Evolutionary conservation across 306 rosid genomes (phyloP).

Genomic region (Hippophae tibetana): DNA sequence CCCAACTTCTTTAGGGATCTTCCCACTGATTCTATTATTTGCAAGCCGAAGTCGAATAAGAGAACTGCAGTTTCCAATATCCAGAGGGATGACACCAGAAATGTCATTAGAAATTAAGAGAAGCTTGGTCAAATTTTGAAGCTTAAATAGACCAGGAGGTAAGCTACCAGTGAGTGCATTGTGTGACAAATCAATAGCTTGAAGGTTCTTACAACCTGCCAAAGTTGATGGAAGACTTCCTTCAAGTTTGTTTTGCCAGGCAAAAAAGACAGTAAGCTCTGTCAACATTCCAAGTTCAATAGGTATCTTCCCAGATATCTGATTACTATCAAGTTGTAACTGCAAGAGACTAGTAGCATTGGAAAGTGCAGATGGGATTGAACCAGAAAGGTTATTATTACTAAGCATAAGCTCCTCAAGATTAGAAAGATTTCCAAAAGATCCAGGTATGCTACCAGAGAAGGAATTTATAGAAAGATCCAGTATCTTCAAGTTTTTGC

Average conservation of each 20-base stretch:
- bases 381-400: conserved; percentile 66
- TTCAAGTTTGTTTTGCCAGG: conserved; percentile 87
- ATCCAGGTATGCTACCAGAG: conserved; percentile 64
- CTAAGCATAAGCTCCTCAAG: conserved; percentile 88
- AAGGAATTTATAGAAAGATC: conserved; percentile 65
- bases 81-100: conserved; percentile 56
- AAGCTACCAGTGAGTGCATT: conserved; percentile 54
- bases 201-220: conserved; percentile 51
- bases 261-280: conserved; percentile 49
- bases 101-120: conserved; percentile 60
- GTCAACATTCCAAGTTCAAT: conserved; percentile 50
- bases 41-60: conserved; percentile 56
- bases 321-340: conserved; percentile 70
- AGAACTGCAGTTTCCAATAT: conserved; percentile 61
- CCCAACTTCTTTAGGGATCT: conserved; percentile 60
- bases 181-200: conserved; percentile 75
- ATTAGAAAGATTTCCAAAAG: conserved; percentile 48
- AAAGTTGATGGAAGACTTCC: conserved; percentile 58
- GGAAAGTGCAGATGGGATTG: conserved; percentile 52
- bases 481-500: conserved; percentile 46
- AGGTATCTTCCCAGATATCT: conserved; percentile 66
- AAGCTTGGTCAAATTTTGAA: conserved; percentile 69
- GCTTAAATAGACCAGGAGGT: conserved; percentile 60
- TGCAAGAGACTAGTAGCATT: conserved; percentile 57
- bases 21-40: conserved; percentile 54